Conservation (phyloP, 2,329 filamentous ascomycete genomes). For the Fusarium neocosmosporiellum region DNA sequence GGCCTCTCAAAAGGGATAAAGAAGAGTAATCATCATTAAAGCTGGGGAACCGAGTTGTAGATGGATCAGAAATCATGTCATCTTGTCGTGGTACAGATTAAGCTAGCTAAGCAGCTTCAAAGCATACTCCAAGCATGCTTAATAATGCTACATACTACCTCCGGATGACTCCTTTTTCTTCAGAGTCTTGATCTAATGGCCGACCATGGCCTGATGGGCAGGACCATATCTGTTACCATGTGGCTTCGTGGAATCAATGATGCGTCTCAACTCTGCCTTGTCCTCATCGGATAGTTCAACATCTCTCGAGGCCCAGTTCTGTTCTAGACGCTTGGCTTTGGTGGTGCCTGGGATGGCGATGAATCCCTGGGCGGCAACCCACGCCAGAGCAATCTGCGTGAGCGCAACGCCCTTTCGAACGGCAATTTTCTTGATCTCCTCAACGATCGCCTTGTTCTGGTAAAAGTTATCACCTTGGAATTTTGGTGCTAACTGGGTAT, state of each 20-base stretch:
- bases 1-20: not conserved
- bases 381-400: constrained; percentile 54
- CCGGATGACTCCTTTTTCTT: no score
- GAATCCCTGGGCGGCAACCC: constrained; percentile 54
- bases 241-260: constrained; percentile 46
- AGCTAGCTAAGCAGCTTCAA: not conserved
- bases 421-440: constrained; percentile 53
- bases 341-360: constrained; percentile 61
- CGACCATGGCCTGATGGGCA: constrained; percentile 10
- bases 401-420: constrained; percentile 43
- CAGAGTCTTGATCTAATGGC: not conserved
- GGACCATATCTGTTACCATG: constrained; percentile 8
- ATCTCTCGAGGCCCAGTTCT: constrained; percentile 53
- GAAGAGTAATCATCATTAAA: not conserved
- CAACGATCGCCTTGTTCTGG: constrained; percentile 55
- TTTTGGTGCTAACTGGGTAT: constrained; percentile 40
- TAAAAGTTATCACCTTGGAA: constrained; percentile 59
- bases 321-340: constrained; percentile 51
- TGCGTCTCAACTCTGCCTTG: constrained; percentile 51
- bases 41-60: not conserved
- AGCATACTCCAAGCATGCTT: not conserved
- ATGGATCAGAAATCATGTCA: not conserved
- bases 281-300: constrained; percentile 53
- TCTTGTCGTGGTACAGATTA: not conserved
- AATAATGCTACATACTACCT: not conserved